Base-by-base conservation (phyloP, 2,329 filamentous ascomycete genomes). In the Arthroderma sp. region DNA sequence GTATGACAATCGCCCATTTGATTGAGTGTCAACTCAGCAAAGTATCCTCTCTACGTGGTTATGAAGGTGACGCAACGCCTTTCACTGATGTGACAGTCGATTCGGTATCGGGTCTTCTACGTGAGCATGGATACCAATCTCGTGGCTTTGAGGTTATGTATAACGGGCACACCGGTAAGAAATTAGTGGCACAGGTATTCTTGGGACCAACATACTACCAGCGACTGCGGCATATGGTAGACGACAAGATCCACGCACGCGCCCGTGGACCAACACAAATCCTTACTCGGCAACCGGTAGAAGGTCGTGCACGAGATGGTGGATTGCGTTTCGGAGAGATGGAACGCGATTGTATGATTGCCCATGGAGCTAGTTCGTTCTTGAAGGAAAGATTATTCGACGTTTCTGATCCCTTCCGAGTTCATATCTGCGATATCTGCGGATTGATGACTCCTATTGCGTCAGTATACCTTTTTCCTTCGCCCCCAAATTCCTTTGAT, bases 301-400 rank as follows among this genome's bases (percentile, higher is more conserved):
- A 98, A 69, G 91, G 91, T 83, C 85, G 93, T 78, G 91, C 91
- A 3, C 75, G 93, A 67, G 93, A 98, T 62, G 91, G 91, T 75
- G 91, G 91, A 72, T 76, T 98, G 38, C 89, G 93, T 62, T 98
- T 98, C 78, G 91, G 91, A 80, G 91, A 98, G 74, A 98, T 98
- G 91, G 93, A 98, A 69, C 89, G 93, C 71, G 93, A 98, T 78
- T 98, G 91, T 65, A 98, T 98, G 91, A 98, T 98, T 71, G 87
- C 93, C n/a, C 93, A 98, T 63, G 91, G 91, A 61, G 91, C 93
- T 3, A 89, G 86, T 44, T 83, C 88, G 1, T 98, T 98, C 76
- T 69, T 98, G 60, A 98, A 98, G 70, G 91, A 98, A 72, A 80
- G 91, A 58, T 69, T 98, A 47, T 95, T 98, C 58, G 89, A 96